Conservation (phyloP, 1,139 yeast species). For the Blastobotrys buckinghamii region DNA sequence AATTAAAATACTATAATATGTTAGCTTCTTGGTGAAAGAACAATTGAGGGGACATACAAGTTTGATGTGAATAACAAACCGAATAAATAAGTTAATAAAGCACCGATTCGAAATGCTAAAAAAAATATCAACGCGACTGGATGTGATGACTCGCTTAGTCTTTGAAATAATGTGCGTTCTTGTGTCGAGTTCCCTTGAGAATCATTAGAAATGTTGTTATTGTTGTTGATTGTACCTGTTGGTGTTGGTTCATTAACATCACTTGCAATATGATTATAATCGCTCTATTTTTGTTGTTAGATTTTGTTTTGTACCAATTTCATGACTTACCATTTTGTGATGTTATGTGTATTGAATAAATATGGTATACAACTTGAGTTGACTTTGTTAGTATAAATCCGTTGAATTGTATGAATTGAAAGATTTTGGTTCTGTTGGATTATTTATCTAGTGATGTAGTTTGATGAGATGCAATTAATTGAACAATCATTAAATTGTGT, state of each 20-base stretch:
- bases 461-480: too few relatives aligned
- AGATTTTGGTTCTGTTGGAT: too few relatives aligned
- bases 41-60: slow-evolving; percentile 46
- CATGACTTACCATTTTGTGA: too few relatives aligned
- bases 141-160: slow-evolving; percentile 64
- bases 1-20: slow-evolving; percentile 51
- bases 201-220: neutral
- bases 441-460: too few relatives aligned
- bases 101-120: slow-evolving; percentile 55
- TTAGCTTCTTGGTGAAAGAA: neutral
- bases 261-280: neutral
- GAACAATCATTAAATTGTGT: too few relatives aligned
- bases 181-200: slow-evolving; percentile 6
- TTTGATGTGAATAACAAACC: slow-evolving; percentile 62
- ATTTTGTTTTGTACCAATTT: too few relatives aligned
- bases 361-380: too few relatives aligned
- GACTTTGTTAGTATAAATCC: too few relatives aligned
- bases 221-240: neutral
- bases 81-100: slow-evolving; percentile 60
- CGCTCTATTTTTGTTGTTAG: too few relatives aligned
- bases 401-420: too few relatives aligned
- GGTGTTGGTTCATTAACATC: neutral
- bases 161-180: slow-evolving; percentile 31
- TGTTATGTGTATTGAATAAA: too few relatives aligned
- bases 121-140: slow-evolving; percentile 68